phyloP scores from a whole-genome alignment of 2,329 filamentous ascomycete genomes.

The Sclerotinia glacialis region DNA sequence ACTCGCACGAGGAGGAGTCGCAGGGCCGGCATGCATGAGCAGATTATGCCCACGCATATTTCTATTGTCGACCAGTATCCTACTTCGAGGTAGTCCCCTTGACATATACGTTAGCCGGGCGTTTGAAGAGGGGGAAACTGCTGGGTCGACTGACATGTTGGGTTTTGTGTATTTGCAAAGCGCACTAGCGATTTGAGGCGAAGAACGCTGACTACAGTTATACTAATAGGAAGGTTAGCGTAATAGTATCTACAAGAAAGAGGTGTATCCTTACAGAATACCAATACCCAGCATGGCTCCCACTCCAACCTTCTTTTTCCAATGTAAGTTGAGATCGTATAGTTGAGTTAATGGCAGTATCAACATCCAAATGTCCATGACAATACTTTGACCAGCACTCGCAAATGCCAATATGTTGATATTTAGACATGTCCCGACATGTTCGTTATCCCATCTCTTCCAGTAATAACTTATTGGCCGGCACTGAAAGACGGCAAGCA shows the following conservation, averaged over 20 bases:
- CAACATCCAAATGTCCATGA: conserved; percentile 52
- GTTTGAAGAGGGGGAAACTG: neutral
- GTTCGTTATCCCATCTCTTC: conserved; percentile 50
- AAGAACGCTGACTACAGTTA: conserved; percentile 13
- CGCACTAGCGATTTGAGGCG: conserved; percentile 4
- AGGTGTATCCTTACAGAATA: conserved; percentile 37
- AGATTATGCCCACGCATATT: conserved; percentile 30
- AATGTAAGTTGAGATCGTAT: conserved; percentile 44
- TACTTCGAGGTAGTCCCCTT: conserved; percentile 28
- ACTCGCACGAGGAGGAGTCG: conserved; percentile 14
- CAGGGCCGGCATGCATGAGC: conserved; percentile 27
- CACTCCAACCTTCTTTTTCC: conserved; percentile 48
- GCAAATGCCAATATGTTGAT: conserved; percentile 50
- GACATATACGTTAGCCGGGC: neutral
- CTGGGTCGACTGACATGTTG: conserved; percentile 8
- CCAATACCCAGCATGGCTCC: conserved; percentile 52
- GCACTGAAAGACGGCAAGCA: conserved; percentile 43
- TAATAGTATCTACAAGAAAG: neutral
- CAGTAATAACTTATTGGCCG: conserved; percentile 52
- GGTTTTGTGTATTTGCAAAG: conserved; percentile 19
- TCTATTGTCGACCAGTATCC: conserved; percentile 32
- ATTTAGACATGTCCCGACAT: conserved; percentile 49
- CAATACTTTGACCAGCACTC: conserved; percentile 52
- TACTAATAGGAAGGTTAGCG: neutral
- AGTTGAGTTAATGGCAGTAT: conserved; percentile 49